Base-by-base conservation (phyloP, 495 filamentous ascomycete genomes). In the Rhypophila decipiens region DNA sequence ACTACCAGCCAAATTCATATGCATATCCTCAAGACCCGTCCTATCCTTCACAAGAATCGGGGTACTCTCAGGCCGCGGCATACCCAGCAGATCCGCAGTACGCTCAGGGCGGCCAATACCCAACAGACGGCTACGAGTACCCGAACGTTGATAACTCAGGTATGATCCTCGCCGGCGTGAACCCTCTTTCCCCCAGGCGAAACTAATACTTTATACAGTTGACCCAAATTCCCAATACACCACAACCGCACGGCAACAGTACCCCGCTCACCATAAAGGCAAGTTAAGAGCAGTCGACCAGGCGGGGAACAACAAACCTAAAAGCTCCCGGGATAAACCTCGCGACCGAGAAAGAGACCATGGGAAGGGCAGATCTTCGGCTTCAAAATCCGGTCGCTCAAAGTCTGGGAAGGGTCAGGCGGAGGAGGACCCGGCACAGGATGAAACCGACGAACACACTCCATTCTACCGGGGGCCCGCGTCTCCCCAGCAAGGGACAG, bases 91-190 rank as follows among this genome's bases (percentile, higher is more conserved):
- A 39, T 19, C 5, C 36, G 12, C 11, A 17, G 39, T 42, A 12
- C 39, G 1, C 39, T 22, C 39, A 42, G 8, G 39, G 27, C 7
- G 17, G 3, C 13, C 39, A 24, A 5, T 19, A 24, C 11, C n/a
- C 21, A 24, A 24, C 15, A 13, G 21, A 20, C 9, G 29, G 41
- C 5, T 56, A 56, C 18, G 50, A 45, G 8, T 49, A 46, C 29
- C 8, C 10, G 15, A 39, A 13, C 27, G 17, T 34, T 13, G 13
- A 31, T 13, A 31, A 31, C n/a, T n/a, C n/a, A n/a, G n/a, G n/a
- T n/a, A n/a, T n/a, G n/a, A n/a, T n/a, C n/a, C n/a, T n/a, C n/a
- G n/a, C n/a, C n/a, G n/a, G n/a, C n/a, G n/a, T n/a, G n/a, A n/a
- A n/a, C n/a, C n/a, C n/a, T n/a, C n/a, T n/a, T n/a, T n/a, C n/a